phyloP scores from a whole-genome alignment of 108 stramenopile species.

The Aurantiochytrium sp. region DNA sequence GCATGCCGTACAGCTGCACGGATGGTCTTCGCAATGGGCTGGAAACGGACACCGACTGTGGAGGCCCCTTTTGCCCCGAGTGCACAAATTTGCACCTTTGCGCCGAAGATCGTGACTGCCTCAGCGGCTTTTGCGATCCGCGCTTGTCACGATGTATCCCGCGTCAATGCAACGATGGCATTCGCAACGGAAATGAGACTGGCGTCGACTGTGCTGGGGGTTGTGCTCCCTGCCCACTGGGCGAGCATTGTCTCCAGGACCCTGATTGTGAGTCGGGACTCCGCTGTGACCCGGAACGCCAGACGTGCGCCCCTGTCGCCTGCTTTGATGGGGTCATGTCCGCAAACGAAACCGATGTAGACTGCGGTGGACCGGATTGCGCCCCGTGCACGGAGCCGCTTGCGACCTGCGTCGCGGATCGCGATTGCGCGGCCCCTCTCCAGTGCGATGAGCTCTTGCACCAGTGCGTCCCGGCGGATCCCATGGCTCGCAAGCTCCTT shows the following conservation, averaged over 20 bases:
- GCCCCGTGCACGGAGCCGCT: not conserved
- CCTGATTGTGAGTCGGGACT: not conserved
- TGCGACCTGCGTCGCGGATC: not conserved
- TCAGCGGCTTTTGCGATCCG: not conserved
- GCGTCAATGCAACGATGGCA: not conserved
- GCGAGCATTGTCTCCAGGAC: not conserved
- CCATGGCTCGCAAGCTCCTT: not conserved
- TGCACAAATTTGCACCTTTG: not conserved
- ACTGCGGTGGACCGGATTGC: slow-evolving; percentile 22
- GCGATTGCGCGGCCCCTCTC: not conserved
- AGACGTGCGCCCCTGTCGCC: not conserved
- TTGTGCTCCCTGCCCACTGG: not conserved
- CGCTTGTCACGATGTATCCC: not conserved
- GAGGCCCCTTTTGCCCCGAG: not conserved
- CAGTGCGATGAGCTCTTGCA: not conserved
- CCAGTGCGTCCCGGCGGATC: not conserved
- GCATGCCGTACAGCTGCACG: slow-evolving; percentile 13
- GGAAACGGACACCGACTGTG: slow-evolving; percentile 23
- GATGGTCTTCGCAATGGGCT: slow-evolving; percentile 16
- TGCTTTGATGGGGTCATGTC: not conserved
- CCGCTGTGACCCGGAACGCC: not conserved
- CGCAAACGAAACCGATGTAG: slow-evolving; percentile 11
- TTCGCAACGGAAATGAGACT: not conserved
- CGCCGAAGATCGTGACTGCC: not conserved
- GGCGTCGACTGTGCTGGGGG: not conserved